Conservation (phyloP, 148 eudicot species). For the Agrostemma githago region DNA sequence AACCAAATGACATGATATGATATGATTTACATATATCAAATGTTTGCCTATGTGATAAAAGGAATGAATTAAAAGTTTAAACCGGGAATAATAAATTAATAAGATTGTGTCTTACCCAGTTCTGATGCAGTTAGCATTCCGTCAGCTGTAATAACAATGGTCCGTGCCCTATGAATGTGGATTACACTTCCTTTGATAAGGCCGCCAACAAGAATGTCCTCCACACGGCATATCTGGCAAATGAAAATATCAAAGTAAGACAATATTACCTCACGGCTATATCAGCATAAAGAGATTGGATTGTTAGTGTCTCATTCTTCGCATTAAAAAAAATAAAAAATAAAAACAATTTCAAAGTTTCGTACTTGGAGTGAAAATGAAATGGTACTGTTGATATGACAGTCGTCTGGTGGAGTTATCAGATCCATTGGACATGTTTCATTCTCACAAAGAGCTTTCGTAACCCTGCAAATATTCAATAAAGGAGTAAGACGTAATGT, state of each 20-base stretch:
- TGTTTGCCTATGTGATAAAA: neutral
- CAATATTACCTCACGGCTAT: neutral
- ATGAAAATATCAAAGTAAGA: slow-evolving; percentile 3
- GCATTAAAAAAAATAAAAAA: too few species aligned
- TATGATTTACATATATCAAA: slow-evolving; percentile 12
- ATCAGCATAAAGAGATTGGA: slow-evolving; percentile 15
- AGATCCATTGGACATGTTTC: slow-evolving; percentile 66
- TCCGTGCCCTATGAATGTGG: slow-evolving; percentile 80
- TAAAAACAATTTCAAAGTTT: neutral
- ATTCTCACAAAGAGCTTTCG: slow-evolving; percentile 59
- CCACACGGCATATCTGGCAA: slow-evolving; percentile 81
- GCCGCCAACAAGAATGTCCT: slow-evolving; percentile 74
- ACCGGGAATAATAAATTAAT: neutral
- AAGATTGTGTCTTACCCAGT: slow-evolving; percentile 42
- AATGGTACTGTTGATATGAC: slow-evolving; percentile 75
- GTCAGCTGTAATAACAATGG: slow-evolving; percentile 47
- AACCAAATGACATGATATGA: neutral
- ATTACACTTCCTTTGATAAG: slow-evolving; percentile 64
- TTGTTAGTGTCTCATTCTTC: neutral
- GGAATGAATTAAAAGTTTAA: neutral
- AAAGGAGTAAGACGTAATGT: neutral
- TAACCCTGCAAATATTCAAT: slow-evolving; percentile 43
- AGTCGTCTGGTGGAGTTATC: slow-evolving; percentile 81
- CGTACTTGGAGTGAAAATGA: slow-evolving; percentile 84
- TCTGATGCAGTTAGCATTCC: slow-evolving; percentile 76